Base-by-base conservation (phyloP, 2,329 filamentous ascomycete species). In the Ceratocystis huliohia region DNA sequence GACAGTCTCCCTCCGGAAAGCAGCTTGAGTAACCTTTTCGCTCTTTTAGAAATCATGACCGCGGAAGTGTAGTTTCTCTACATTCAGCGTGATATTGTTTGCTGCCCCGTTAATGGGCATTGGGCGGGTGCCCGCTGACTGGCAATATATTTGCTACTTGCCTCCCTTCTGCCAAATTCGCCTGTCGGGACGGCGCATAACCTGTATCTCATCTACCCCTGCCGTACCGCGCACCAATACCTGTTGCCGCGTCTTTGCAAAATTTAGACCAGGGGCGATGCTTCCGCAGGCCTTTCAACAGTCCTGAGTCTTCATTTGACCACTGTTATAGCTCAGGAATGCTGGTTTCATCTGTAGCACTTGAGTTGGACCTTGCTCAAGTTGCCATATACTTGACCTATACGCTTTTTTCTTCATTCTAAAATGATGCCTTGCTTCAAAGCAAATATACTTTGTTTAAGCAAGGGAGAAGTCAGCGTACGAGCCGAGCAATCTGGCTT, bases 81-180 rank as follows among this genome's bases (percentile, higher is more conserved):
- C 62, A 33, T 50, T 17, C 30, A 53, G 20, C 28, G 33, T 37
- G 17, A n/a, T 22, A n/a, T 59, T 59, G 30, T 25, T 59, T 59
- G 37, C 37, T 59, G 17, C 17, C 10, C 30, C 33, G 22, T 33
- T 82, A 82, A 62, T 81, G 82, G 22, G 74, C 82, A 71, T 82
- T 82, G 68, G 77, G 45, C 30, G 8, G 33, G 30, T 8, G 25
- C 15, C 13, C 20, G 6, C 10, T 15, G 20, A 10, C 15, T 10
- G 22, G 22, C 20, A 22, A 28, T 28, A 5, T 15, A 28, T 53
- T 53, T 53, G 48, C 48, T 7, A n/a, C 46, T 48, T 22, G 46
- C 17, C 46, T 48, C 20, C 46, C 20, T 57, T 33, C 25, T n/a
- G 30, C 56, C 28, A 59, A 28, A 7, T 2, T n/a, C 17, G 56